These are phyloP conservation scores for Termitomyces titanicus DNA, from an alignment of 768 basidiomycete species.

Conservation along the genomic window DNA sequence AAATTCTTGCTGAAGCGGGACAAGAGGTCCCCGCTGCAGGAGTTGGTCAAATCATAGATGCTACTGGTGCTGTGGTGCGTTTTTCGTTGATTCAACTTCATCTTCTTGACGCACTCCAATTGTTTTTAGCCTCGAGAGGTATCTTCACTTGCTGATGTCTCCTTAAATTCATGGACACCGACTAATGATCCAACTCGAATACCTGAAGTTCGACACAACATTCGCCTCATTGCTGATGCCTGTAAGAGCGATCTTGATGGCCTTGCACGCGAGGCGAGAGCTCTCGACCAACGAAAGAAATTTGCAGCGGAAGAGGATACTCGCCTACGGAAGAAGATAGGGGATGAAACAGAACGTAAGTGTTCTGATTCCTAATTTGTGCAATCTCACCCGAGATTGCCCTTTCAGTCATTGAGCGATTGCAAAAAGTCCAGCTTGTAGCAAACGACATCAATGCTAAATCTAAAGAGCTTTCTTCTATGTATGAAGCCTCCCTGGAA, in stretches of 20 bases:
- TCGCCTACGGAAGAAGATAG: constrained; percentile 63
- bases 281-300: constrained; percentile 74
- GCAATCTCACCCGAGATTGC: constrained; percentile 3
- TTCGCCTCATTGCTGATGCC: constrained; percentile 80
- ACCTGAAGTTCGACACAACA: constrained; percentile 96
- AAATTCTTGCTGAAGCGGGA: constrained; percentile 87
- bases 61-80: constrained; percentile 85
- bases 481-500: constrained; percentile 71
- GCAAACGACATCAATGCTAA: constrained; percentile 67
- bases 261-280: constrained; percentile 85
- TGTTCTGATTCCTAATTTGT: constrained; percentile 5
- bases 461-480: constrained; percentile 58
- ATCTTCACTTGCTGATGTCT: constrained; percentile 76
- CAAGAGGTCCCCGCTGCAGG: constrained; percentile 49
- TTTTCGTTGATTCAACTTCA: not conserved
- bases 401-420: constrained; percentile 63
- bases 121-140: constrained; percentile 75
- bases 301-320: constrained; percentile 69
- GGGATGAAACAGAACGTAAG: constrained; percentile 76
- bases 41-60: constrained; percentile 90
- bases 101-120: constrained; percentile 2
- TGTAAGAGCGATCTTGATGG: constrained; percentile 85
- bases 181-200: constrained; percentile 84
- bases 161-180: constrained; percentile 78
- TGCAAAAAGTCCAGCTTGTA: constrained; percentile 75